Percentiles rank a stretch among this genome's conserved stretches.
Evolutionary conservation across 2,329 filamentous ascomycete species (phyloP).

Genomic region (Colletotrichum ledebouriae): DNA sequence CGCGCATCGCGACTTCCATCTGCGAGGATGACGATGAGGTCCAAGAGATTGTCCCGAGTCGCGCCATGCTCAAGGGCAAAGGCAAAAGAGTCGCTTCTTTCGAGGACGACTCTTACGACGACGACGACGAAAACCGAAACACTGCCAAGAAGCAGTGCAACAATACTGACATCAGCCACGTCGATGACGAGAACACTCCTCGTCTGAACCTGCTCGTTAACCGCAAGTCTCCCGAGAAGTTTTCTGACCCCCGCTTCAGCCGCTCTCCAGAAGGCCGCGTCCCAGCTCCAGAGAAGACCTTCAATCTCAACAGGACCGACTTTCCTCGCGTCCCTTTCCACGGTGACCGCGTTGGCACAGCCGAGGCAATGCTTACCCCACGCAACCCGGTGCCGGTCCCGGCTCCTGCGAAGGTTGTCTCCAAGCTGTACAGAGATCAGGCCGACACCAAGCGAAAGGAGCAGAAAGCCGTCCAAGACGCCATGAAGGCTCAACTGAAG

Average conservation of each 20-base stretch:
- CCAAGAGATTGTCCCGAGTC: neutral
- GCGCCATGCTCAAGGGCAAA: neutral
- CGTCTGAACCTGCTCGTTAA: constrained; percentile 23
- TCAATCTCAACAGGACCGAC: neutral
- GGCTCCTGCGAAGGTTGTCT: neutral
- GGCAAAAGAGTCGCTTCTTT: constrained; percentile 22
- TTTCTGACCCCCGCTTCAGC: neutral
- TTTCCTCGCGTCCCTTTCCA: constrained; percentile 10
- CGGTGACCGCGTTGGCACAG: neutral
- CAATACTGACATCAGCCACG: neutral
- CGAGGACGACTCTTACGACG: neutral
- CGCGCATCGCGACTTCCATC: neutral
- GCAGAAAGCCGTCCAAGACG: neutral
- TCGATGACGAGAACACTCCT: constrained; percentile 20
- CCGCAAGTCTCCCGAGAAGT: neutral
- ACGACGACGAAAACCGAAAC: neutral
- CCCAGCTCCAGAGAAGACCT: neutral
- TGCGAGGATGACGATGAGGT: neutral
- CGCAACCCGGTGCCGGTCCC: neutral
- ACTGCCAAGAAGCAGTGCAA: neutral
- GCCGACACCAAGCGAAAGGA: neutral
- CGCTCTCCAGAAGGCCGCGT: neutral
- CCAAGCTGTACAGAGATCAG: neutral
- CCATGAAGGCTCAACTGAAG: too few relatives aligned
- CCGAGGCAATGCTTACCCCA: neutral